phyloP scores from a whole-genome alignment of 108 stramenopile species.

The Skeletonema menzelii region DNA sequence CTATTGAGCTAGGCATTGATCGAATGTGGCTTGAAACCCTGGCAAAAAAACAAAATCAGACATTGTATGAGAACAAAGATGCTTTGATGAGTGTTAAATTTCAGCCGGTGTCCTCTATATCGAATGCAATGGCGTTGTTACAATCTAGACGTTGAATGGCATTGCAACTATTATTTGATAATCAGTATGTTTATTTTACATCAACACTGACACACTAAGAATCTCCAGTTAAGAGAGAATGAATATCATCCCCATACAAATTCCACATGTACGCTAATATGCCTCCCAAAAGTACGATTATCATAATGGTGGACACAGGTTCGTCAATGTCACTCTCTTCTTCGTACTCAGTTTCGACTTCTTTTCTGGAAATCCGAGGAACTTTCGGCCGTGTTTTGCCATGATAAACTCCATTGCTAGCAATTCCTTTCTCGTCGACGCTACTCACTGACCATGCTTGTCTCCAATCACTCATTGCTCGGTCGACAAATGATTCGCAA shows the following conservation, averaged over 20 bases:
- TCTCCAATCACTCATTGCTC: conserved; percentile 48
- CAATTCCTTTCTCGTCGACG: not conserved
- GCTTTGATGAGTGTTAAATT: not conserved
- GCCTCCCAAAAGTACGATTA: conserved; percentile 20
- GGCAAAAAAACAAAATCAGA: not conserved
- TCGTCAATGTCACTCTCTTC: conserved; percentile 14
- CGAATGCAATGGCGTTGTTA: conserved; percentile 7
- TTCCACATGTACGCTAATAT: conserved; percentile 35
- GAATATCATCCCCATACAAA: conserved; percentile 24
- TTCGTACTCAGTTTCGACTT: conserved; percentile 4
- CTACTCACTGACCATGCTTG: conserved; percentile 14
- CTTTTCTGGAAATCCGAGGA: conserved; percentile 25
- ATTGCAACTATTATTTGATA: not conserved
- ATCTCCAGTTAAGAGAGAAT: not conserved
- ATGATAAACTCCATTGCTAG: not conserved
- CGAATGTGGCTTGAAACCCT: conserved; percentile 8
- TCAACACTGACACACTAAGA: not conserved
- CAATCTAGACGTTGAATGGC: not conserved
- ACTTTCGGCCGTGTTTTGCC: conserved; percentile 15
- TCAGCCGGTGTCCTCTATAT: not conserved
- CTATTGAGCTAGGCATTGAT: conserved; percentile 8
- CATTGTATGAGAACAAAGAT: not conserved
- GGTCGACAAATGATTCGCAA: conserved; percentile 41
- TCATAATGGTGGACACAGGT: conserved; percentile 34
- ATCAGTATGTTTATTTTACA: not conserved